Evolutionary conservation across 352 stramenopile genomes (phyloP).

Genomic region (Pelagophyceae sp.): DNA sequence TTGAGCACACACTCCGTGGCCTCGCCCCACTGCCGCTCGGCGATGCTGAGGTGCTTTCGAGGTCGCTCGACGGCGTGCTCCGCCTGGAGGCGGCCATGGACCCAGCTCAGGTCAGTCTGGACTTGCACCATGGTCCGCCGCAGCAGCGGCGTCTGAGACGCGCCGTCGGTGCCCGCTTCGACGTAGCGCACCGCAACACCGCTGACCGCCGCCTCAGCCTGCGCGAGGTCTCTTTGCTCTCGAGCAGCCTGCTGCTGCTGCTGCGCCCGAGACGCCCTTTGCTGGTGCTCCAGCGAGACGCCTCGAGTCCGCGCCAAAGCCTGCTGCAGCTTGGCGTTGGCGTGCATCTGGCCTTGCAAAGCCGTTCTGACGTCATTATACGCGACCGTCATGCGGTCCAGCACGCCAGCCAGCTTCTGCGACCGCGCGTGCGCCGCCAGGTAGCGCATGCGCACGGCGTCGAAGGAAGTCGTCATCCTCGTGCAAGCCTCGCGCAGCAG

Average conservation of each 20-base stretch:
- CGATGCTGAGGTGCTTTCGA: background rate
- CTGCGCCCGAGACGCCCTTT: too few species aligned
- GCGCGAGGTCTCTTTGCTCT: background rate
- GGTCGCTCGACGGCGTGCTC: background rate
- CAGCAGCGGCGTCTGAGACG: background rate
- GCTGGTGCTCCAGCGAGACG: too few species aligned
- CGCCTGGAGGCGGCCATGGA: background rate
- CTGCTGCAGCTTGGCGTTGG: background rate
- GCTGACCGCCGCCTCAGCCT: background rate
- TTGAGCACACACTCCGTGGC: background rate
- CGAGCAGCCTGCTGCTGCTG: background rate
- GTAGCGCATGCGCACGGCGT: background rate
- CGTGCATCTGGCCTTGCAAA: background rate
- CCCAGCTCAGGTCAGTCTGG: slow-evolving; percentile 8
- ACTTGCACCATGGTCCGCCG: background rate
- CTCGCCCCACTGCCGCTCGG: background rate
- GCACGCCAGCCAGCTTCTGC: background rate
- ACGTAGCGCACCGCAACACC: background rate
- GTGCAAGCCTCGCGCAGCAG: background rate
- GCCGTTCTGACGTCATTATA: background rate
- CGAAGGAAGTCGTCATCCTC: background rate
- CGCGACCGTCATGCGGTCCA: background rate
- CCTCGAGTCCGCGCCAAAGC: background rate
- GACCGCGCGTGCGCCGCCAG: background rate
- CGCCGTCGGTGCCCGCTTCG: background rate